Evolutionary conservation across 306 rosid genomes (phyloP).

Genomic region (Vicia faba): DNA sequence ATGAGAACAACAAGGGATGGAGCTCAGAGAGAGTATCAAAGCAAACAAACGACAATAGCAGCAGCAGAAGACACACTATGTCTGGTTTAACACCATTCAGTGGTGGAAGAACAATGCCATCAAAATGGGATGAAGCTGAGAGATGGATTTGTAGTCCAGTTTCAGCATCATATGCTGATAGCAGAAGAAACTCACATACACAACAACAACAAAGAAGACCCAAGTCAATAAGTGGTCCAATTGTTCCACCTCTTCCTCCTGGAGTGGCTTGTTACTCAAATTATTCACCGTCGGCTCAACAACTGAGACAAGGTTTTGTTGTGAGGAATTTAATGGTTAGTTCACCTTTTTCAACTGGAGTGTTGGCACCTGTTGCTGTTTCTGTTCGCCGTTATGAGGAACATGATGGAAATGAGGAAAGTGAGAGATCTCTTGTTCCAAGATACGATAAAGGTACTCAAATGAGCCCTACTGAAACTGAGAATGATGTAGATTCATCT

Average conservation of each 20-base stretch:
- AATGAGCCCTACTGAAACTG: conserved; percentile 56
- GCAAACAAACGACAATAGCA: conserved; percentile 33
- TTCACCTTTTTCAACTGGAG: conserved; percentile 77
- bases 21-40: conserved; percentile 71
- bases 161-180: conserved; percentile 35
- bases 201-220: conserved; percentile 60
- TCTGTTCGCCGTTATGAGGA: conserved; percentile 51
- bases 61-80: conserved; percentile 52
- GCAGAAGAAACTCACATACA: conserved; percentile 43
- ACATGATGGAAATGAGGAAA: conserved; percentile 43
- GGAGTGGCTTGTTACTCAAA: conserved; percentile 48
- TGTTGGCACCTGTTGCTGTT: conserved; percentile 63
- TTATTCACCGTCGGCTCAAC: conserved; percentile 46
- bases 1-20: conserved; percentile 68
- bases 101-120: conserved; percentile 75
- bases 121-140: conserved; percentile 97
- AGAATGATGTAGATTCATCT: conserved; percentile 45
- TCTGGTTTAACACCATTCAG: conserved; percentile 52
- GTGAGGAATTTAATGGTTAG: conserved; percentile 46
- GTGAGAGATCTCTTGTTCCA: conserved; percentile 41
- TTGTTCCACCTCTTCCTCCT: conserved; percentile 68
- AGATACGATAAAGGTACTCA: conserved; percentile 73
- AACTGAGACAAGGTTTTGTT: conserved; percentile 49
- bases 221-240: conserved; percentile 87
- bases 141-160: conserved; percentile 92